Percentiles rank a stretch among this genome's conserved stretches.
Conservation (phyloP, 2,329 filamentous ascomycete species). For the Coleophoma crateriformis region DNA sequence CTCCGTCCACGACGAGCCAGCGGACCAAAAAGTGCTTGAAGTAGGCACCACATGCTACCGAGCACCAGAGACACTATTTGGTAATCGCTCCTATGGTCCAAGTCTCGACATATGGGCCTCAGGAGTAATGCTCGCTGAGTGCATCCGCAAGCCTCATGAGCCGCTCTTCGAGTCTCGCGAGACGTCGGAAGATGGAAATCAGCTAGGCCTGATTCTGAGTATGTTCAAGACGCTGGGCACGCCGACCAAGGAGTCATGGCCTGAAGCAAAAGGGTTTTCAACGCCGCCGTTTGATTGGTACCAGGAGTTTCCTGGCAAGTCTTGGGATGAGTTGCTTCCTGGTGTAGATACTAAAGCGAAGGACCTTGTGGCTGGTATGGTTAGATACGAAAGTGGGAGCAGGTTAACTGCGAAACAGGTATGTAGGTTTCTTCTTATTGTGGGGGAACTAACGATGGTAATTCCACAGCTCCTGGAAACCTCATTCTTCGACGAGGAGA, state of each 20-base stretch:
- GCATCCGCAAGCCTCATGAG: conserved; percentile 43
- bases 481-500: no score
- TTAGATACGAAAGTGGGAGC: conserved; percentile 65
- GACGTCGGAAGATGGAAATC: conserved; percentile 74
- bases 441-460: neutral
- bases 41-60: conserved; percentile 91
- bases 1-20: conserved; percentile 52
- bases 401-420: conserved; percentile 65
- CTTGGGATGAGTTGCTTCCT: conserved; percentile 68
- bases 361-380: conserved; percentile 60
- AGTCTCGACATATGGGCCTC: conserved; percentile 85
- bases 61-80: conserved; percentile 86
- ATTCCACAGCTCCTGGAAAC: neutral
- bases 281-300: conserved; percentile 90
- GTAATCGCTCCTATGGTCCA: conserved; percentile 64
- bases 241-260: conserved; percentile 76
- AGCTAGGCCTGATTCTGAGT: conserved; percentile 83
- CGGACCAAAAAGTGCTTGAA: conserved; percentile 74
- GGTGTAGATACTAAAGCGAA: conserved; percentile 51
- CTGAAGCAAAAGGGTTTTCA: conserved; percentile 62
- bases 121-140: conserved; percentile 81
- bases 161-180: conserved; percentile 77
- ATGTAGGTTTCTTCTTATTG: neutral
- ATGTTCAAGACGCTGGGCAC: conserved; percentile 92
- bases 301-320: conserved; percentile 59